Evolutionary conservation across 2,329 filamentous ascomycete genomes (phyloP).

Genomic region (Aspergillus costaricaensis): DNA sequence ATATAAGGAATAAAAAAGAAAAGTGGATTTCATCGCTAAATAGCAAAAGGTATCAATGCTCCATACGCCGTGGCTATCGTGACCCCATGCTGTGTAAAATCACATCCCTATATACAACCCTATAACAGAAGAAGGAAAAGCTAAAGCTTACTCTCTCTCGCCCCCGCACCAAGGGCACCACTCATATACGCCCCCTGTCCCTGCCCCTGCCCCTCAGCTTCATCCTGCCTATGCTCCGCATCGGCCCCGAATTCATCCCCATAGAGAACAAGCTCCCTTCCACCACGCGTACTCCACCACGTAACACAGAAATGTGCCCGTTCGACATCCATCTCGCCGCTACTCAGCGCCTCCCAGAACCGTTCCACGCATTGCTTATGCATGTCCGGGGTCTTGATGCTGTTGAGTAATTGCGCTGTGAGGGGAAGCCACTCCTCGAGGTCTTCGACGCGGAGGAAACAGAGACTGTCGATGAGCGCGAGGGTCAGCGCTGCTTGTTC

Average conservation of each 20-base stretch:
- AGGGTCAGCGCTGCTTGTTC: conserved; percentile 77
- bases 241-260: conserved; percentile 32
- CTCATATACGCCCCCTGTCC: conserved; percentile 54
- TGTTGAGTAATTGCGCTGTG: conserved; percentile 67
- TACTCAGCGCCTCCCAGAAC: conserved; percentile 77
- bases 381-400: conserved; percentile 63
- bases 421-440: conserved; percentile 80
- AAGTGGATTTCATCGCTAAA: conserved; percentile 6
- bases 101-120: neutral
- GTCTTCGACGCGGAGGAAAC: conserved; percentile 67
- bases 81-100: neutral
- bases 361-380: conserved; percentile 66
- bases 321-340: conserved; percentile 86
- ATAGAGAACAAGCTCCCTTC: conserved; percentile 58
- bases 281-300: conserved; percentile 77
- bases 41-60: conserved; percentile 17
- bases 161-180: conserved; percentile 50
- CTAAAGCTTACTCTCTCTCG: conserved; percentile 54
- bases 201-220: conserved; percentile 17
- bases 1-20: neutral
- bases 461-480: conserved; percentile 76
- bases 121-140: neutral
- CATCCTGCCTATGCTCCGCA: conserved; percentile 5
- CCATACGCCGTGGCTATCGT: conserved; percentile 15
- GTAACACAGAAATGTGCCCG: conserved; percentile 74